Base-by-base conservation (phyloP, 768 basidiomycete species). In the Collybia sordida region DNA sequence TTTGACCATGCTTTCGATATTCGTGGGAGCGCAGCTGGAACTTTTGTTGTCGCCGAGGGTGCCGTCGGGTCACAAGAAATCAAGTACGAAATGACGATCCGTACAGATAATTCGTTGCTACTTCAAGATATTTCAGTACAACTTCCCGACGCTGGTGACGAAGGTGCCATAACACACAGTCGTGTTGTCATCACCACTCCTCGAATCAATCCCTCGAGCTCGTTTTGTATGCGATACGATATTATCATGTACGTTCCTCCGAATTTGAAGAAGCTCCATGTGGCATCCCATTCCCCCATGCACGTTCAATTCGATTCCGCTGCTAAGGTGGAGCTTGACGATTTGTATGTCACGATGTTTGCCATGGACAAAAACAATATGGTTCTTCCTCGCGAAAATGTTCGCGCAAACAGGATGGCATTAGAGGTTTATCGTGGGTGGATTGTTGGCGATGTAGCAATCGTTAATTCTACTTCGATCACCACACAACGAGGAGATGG, bases 391-490 rank as follows among this genome's bases (percentile, higher is more conserved):
- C 64, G 66, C 52, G 57, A 67, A 24, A 65, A 68, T 48, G 54
- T 85, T 42, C 70, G 63, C 19, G 69, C 79, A 4, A 62, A 71
- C 28, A 53, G 65, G 12, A 54, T 76, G 51, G 51, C 59, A n/a
- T 63, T 82, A 24, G 78, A 81, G 57, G 65, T 80, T 3, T 73
- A 63, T 55, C 66, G 75, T 36, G 84, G 82, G 19, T 85, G 79
- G 76, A 74, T 85, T 42, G 80, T 81, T n/a, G 82, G 84, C 21
- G 79, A 80, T 45, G 73, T 74, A 36, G 63, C 76, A n/a, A 64
- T 80, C 54, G 67, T 71, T 17, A 64, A 74, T 24, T 62, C 61
- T 48, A 71, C 76, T 3, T 55, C 60, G 17, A 64, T 84, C 53
- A 65, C 57, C 12, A 82, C 79, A 1, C 78, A 80, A 66, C 71